Percentiles rank a stretch among this genome's conserved stretches.
These are phyloP conservation scores for Chrysoporthe puriensis DNA, from an alignment of 2,329 filamentous ascomycete species.

Conservation along the genomic window DNA sequence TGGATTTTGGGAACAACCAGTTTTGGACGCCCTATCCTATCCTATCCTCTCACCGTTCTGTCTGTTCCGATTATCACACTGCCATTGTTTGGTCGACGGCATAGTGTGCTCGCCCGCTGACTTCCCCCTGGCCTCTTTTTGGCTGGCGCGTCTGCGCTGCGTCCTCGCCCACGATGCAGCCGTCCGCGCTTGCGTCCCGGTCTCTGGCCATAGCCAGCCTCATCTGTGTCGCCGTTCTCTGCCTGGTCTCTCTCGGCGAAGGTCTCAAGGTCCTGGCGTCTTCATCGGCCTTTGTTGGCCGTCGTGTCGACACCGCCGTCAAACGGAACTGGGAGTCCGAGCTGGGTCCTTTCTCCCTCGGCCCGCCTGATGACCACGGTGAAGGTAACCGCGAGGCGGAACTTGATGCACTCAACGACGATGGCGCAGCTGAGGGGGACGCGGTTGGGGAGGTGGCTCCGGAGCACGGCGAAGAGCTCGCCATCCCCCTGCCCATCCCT, in stretches of 20 bases:
- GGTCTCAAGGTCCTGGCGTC: constrained; percentile 18
- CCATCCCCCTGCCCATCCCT: constrained; percentile 16
- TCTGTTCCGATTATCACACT: background rate
- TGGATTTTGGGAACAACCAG: constrained; percentile 28
- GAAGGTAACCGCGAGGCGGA: background rate
- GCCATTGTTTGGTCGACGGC: background rate
- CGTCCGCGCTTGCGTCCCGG: constrained; percentile 19
- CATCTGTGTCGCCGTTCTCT: constrained; percentile 17
- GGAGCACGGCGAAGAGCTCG: constrained; percentile 1
- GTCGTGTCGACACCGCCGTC: background rate
- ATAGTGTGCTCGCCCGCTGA: background rate
- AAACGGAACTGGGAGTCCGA: constrained; percentile 26
- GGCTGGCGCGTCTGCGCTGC: constrained; percentile 8
- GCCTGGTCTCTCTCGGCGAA: constrained; percentile 19
- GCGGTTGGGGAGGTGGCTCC: background rate
- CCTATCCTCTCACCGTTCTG: constrained; percentile 5
- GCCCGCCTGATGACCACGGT: background rate
- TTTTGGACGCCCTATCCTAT: constrained; percentile 27
- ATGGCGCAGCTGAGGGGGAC: background rate
- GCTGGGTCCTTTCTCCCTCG: constrained; percentile 18
- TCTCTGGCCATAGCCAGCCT: constrained; percentile 16
- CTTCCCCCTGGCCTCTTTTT: background rate
- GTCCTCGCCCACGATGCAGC: constrained; percentile 20
- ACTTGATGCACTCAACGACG: background rate
- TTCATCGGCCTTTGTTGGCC: constrained; percentile 5